phyloP scores from a whole-genome alignment of 768 basidiomycete genomes.

The Tricholoma bakamatsutake region DNA sequence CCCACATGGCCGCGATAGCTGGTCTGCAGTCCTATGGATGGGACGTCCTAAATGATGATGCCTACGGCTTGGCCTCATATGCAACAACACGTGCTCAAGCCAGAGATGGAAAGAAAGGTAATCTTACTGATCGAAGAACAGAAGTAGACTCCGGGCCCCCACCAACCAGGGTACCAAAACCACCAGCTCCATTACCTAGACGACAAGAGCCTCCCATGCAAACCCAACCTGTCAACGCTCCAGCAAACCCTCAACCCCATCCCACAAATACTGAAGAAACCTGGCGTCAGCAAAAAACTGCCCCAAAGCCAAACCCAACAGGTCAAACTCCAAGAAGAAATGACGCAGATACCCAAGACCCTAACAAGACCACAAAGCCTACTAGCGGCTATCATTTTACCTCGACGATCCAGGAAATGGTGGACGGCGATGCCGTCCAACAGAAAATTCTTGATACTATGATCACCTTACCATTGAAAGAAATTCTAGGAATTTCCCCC shows the following conservation, averaged over 20 bases:
- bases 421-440: neutral
- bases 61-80: neutral
- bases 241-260: neutral
- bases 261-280: neutral
- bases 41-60: neutral
- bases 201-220: neutral
- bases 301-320: neutral
- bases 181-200: too few relatives aligned
- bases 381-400: neutral
- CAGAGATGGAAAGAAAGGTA: neutral
- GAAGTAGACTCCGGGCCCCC: neutral
- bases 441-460: too few relatives aligned
- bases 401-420: neutral
- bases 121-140: neutral
- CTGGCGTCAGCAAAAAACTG: neutral
- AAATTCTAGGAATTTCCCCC: too few relatives aligned
- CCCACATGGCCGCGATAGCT: too few relatives aligned
- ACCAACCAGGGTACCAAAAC: neutral
- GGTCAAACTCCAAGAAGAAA: neutral
- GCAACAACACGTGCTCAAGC: neutral
- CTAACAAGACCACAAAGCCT: neutral
- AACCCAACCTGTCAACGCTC: neutral
- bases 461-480: too few relatives aligned
- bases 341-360: neutral
- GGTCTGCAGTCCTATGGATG: neutral